These are phyloP conservation scores for Sanguinoderma infundibulare DNA, from an alignment of 1,284 basidiomycete genomes.

Conservation along the genomic window DNA sequence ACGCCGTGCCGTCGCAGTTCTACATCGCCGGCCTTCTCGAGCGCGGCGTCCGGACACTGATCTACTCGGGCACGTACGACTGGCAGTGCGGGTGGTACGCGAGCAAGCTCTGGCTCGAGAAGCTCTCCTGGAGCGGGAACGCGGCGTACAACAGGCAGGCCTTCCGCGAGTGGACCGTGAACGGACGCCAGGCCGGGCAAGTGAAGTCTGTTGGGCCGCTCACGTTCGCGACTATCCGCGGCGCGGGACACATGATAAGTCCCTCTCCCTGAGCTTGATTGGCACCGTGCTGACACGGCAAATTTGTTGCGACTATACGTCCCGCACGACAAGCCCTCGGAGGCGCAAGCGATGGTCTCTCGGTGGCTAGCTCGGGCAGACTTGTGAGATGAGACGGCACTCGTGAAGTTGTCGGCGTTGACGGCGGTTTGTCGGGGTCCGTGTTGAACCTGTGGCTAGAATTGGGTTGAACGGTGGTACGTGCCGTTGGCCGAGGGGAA, in stretches of 20 bases:
- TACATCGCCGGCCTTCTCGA: conserved; percentile 78
- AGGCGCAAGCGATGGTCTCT: conserved; percentile 59
- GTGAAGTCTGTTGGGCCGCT: conserved; percentile 64
- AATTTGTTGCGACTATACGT: conserved; percentile 43
- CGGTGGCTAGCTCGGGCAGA: conserved; percentile 55
- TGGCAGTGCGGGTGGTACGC: conserved; percentile 83
- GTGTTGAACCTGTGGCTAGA: neutral
- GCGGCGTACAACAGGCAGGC: conserved; percentile 51
- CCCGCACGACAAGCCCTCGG: conserved; percentile 69
- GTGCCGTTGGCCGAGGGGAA: neutral
- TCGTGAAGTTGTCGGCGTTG: neutral
- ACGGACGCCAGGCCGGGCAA: conserved; percentile 60
- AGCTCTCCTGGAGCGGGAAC: conserved; percentile 72
- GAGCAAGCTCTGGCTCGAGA: conserved; percentile 76
- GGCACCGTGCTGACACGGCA: conserved; percentile 30
- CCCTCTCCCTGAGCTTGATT: conserved; percentile 22
- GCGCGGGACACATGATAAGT: conserved; percentile 78
- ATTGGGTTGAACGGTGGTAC: neutral
- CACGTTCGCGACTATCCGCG: conserved; percentile 68
- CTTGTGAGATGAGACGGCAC: conserved; percentile 44
- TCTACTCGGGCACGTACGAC: conserved; percentile 82
- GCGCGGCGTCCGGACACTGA: conserved; percentile 70
- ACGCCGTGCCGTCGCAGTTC: conserved; percentile 57
- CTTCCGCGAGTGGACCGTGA: conserved; percentile 64
- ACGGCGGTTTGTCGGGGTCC: neutral